A percentile compares a stretch with the other conserved stretches of the same genome.
These are phyloP conservation scores for Malus asiatica DNA, from an alignment of 306 rosid genomes.

Conservation along the genomic window DNA sequence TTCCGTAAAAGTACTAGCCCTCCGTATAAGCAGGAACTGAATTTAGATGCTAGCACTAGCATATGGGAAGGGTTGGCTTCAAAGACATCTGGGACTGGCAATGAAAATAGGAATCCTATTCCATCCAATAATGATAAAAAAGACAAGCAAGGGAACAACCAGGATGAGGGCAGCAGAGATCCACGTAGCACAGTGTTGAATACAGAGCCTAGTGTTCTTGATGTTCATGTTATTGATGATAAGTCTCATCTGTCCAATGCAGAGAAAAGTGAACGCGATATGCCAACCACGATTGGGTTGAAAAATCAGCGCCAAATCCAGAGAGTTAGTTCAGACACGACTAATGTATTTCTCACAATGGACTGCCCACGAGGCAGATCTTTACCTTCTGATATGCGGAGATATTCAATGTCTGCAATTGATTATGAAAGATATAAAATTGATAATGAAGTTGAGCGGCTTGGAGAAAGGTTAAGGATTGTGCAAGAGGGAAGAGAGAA, in stretches of 20 bases:
- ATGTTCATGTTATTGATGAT: slow-evolving; percentile 32
- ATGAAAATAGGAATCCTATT: slow-evolving; percentile 1
- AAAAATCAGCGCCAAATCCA: slow-evolving; percentile 12
- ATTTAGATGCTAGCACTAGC: slow-evolving; percentile 2
- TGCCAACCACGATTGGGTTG: slow-evolving; percentile 7
- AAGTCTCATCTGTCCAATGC: not conserved
- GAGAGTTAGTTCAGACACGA: slow-evolving; percentile 21
- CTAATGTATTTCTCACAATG: slow-evolving; percentile 23
- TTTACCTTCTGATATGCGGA: slow-evolving; percentile 19
- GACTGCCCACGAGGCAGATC: slow-evolving; percentile 13
- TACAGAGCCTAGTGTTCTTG: slow-evolving; percentile 20
- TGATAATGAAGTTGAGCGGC: slow-evolving; percentile 49
- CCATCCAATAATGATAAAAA: not conserved
- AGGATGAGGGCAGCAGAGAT: slow-evolving; percentile 6
- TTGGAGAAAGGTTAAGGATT: slow-evolving; percentile 34
- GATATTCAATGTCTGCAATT: slow-evolving; percentile 44
- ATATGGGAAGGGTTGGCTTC: not conserved
- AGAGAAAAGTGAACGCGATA: slow-evolving; percentile 17
- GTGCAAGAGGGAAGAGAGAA: slow-evolving; percentile 45
- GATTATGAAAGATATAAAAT: slow-evolving; percentile 42
- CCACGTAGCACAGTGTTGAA: not conserved
- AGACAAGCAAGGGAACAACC: slow-evolving; percentile 2
- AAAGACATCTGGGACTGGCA: not conserved
- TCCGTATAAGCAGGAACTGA: not conserved
- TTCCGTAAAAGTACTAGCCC: slow-evolving; percentile 1